Base-by-base conservation (phyloP, 2,329 filamentous ascomycete species). In the Colletotrichum sp. region DNA sequence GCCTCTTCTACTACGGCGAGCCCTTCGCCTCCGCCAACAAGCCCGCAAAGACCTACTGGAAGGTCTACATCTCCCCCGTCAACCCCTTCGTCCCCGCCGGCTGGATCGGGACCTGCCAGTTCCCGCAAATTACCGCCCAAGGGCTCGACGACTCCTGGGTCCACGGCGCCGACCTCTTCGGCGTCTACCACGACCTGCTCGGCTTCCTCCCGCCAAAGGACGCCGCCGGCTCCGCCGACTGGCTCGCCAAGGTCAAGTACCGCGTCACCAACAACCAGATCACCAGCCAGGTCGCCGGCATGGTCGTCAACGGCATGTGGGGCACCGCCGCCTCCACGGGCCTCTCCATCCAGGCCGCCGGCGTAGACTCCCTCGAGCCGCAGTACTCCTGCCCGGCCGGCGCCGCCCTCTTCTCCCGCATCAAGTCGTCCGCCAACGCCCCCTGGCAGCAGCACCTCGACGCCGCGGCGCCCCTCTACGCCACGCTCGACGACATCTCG, bases 211-310 rank as follows among this genome's bases (percentile, higher is more conserved):
- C 94, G 0, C 76, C 82, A 8, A 84, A 85, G 5, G 83, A 88
- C 48, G 76, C 80, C 25, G 78, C 68, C 27, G 34, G 39, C 70
- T 74, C 74, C 28, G 52, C 83, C 15, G 81, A 88, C 32, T 88
- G 86, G 85, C 77, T 79, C 6, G 77, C 79, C 10, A 86, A 86
- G 18, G 87, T 94, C 39, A 84, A 83, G 65, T 96, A 93, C 83
- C 90, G 94, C 69, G 94, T 96, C 13, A 96, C 95, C 1, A 94
- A 94, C 82, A 97, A 97, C 83, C 88, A 92, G 66, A 96, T 97
- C 80, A 97, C 95, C 3, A 94, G 91, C 79, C 94, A 97, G 83
- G 94, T 96, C 18, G 94, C 93, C 13, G 91, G 93, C 71, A 95
- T 95, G 91, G 83, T 96, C 8, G 88, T 95, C 70, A 86, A 89